Evolutionary conservation across 1,139 yeast genomes (phyloP).

Genomic region (Pichiaceae sp.): DNA sequence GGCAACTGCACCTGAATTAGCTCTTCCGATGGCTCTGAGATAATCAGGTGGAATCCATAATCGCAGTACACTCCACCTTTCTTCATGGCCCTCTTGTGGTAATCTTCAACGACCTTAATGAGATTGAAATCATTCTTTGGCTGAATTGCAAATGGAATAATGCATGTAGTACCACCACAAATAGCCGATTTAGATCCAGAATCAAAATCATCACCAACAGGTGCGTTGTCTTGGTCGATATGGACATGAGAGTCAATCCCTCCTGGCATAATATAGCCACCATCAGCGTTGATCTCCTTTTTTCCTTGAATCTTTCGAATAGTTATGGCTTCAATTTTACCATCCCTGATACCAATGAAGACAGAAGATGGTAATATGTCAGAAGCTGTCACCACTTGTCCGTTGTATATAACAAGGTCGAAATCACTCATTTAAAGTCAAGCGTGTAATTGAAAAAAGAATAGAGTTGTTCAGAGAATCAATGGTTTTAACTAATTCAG

Average conservation of each 20-base stretch:
- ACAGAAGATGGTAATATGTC: constrained; percentile 27
- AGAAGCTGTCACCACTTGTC: constrained; percentile 29
- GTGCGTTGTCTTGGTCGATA: constrained; percentile 29
- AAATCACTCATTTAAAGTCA: background rate
- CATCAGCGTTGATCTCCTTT: constrained; percentile 35
- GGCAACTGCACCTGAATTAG: constrained; percentile 23
- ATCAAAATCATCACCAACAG: constrained; percentile 45
- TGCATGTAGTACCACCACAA: constrained; percentile 42
- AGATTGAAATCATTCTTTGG: constrained; percentile 23
- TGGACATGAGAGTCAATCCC: constrained; percentile 49
- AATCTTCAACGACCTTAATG: constrained; percentile 24
- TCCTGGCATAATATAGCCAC: constrained; percentile 36
- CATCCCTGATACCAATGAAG: constrained; percentile 31
- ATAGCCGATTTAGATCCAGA: constrained; percentile 56
- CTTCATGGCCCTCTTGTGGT: constrained; percentile 21
- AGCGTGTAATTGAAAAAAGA: too few relatives aligned
- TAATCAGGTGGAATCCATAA: constrained; percentile 36
- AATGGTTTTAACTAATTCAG: too few relatives aligned
- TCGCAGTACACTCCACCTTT: constrained; percentile 31
- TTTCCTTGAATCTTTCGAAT: constrained; percentile 24
- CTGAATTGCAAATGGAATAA: constrained; percentile 36
- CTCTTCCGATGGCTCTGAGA: constrained; percentile 22
- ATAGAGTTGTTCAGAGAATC: too few relatives aligned
- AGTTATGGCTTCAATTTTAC: constrained; percentile 31
- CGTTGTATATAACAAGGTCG: constrained; percentile 28